phyloP scores from a whole-genome alignment of 768 basidiomycete genomes.

The Daedaleopsis nitida region DNA sequence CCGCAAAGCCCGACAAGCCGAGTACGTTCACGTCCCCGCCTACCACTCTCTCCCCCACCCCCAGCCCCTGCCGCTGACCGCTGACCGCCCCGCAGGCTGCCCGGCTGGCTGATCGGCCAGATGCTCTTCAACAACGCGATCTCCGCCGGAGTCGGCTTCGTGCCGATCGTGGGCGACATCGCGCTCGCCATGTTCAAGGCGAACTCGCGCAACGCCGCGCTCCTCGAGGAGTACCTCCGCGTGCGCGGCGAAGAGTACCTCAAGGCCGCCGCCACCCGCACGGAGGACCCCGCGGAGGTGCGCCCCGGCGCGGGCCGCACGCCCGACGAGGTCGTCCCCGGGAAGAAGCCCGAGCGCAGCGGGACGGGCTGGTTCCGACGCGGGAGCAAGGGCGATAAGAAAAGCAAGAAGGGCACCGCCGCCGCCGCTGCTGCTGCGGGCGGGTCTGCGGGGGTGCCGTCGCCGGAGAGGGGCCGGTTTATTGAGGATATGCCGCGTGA shows the following conservation, averaged over 20 bases:
- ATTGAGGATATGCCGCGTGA: conserved; percentile 36
- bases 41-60: no score
- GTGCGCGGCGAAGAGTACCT: conserved; percentile 76
- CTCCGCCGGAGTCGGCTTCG: conserved; percentile 61
- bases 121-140: conserved; percentile 82
- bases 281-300: conserved; percentile 45
- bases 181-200: conserved; percentile 79
- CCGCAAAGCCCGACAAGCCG: conserved; percentile 72
- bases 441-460: not conserved
- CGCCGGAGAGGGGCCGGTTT: conserved; percentile 37
- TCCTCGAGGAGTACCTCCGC: conserved; percentile 84
- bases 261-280: conserved; percentile 44
- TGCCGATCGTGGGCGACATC: conserved; percentile 80
- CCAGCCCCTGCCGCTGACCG: not conserved
- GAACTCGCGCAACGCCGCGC: conserved; percentile 84
- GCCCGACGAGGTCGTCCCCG: conserved; percentile 35
- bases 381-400: conserved; percentile 18
- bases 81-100: conserved; percentile 38
- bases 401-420: conserved; percentile 6
- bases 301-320: conserved; percentile 58
- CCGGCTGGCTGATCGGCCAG: conserved; percentile 61
- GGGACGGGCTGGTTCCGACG: conserved; percentile 22
- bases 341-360: conserved; percentile 19
- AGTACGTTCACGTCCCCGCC: conserved; percentile 40
- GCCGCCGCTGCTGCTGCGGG: not conserved